Evolutionary conservation across 345 rosid genomes (phyloP), one percentile per base, ranked within the genome.

Genomic region (Rhizophora mangle): DNA sequence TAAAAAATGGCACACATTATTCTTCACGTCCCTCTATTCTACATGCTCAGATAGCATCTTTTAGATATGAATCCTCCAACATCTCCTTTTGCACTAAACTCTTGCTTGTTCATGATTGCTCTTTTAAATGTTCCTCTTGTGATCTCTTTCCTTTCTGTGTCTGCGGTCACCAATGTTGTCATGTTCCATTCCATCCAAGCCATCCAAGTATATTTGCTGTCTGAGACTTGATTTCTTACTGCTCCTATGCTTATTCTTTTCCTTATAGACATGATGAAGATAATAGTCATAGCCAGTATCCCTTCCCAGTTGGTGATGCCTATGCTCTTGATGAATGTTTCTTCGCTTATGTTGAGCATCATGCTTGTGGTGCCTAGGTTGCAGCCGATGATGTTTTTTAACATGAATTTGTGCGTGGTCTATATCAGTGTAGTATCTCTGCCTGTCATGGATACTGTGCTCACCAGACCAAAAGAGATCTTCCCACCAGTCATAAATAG

Each of bases 401-500:
- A 6, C 68, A 62, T 78, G 88, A 64, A 69, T 37, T 29, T 68
- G 80, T 47, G 27, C 80, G 9, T 26, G 82, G 66, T 78, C 32
- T 32, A 63, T 72, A 36, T 68, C 69, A 29, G 46, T 66, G 11
- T 64, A 49, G 65, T 71, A 82, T 58, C 84, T 68, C n/a, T 26
- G 64, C 21, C 20, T 60, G 49, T 77, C 57, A 59, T 75, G 66
- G 61, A 24, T 49, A 69, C 58, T 67, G 36, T 72, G 66, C 47
- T 77, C 65, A 57, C 74, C 68, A 49, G 51, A 63, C 72, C 37
- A 64, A 74, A 82, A 81, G 74, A 82, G 84, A 72, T 92, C 92
- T 65, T 90, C 96, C 83, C 88, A 92, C 96, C 93, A 89, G 71
- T 89, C 93, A 75, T 84, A 86, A 67, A 88, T 69, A 70, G 89